Evolutionary conservation across 768 basidiomycete species (phyloP).

Genomic region (Rhizopogon roseolus): DNA sequence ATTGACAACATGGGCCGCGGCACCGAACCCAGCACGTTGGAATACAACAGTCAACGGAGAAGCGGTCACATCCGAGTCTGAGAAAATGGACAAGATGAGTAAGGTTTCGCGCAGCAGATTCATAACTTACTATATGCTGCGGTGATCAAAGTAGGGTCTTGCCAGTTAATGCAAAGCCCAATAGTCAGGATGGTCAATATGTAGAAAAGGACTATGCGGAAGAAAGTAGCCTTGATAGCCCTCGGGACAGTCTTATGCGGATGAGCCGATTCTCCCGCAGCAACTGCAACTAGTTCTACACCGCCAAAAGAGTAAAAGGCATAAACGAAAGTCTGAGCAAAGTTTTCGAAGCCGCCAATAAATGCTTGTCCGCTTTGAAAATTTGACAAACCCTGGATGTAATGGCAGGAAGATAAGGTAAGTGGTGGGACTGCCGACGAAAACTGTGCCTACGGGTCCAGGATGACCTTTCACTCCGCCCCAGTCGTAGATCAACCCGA

Average conservation of each 20-base stretch:
- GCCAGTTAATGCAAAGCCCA: conserved; percentile 59
- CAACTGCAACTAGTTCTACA: conserved; percentile 66
- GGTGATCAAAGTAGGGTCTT: conserved; percentile 46
- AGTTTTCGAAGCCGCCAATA: conserved; percentile 46
- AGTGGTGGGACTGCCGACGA: neutral
- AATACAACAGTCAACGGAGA: conserved; percentile 66
- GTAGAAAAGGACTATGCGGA: conserved; percentile 63
- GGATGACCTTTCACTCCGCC: conserved; percentile 53
- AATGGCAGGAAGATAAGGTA: neutral
- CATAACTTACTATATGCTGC: conserved; percentile 36
- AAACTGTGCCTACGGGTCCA: conserved; percentile 40
- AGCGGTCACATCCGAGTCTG: conserved; percentile 46
- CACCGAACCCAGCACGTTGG: conserved; percentile 56
- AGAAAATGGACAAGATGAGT: neutral
- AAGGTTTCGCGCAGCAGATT: neutral
- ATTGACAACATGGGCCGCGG: conserved; percentile 59
- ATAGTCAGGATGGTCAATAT: conserved; percentile 61
- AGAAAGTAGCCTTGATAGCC: conserved; percentile 65
- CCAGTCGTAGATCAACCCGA: conserved; percentile 61
- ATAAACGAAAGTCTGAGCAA: conserved; percentile 58
- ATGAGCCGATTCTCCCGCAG: conserved; percentile 64
- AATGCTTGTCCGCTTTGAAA: conserved; percentile 47
- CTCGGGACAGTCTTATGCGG: conserved; percentile 60
- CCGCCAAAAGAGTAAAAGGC: conserved; percentile 70
- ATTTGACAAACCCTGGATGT: conserved; percentile 43